Evolutionary conservation across 1,284 basidiomycete species (phyloP), one percentile per base, ranked within the genome.

Genomic region (Heterobasidion irregulare): DNA sequence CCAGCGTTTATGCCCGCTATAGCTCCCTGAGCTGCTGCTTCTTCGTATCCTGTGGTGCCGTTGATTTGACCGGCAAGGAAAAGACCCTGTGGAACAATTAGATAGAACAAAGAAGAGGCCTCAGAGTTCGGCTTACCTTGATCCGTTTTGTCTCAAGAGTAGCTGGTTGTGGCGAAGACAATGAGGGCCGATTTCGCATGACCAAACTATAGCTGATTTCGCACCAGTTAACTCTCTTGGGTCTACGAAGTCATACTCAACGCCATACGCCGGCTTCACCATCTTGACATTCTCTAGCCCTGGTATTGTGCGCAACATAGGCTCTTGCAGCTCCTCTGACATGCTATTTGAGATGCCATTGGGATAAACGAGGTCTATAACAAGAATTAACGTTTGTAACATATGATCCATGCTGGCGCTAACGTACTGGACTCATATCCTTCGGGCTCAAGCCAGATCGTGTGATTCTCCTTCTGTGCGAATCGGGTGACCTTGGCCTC

Each of bases 201-300:
- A 34, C n/a, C 33, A 9, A 50, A 35, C 16, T 6, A 54, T 16
- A 50, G 57, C 19, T 47, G 32, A 34, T 8, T 13, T 75, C 82
- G 59, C 59, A 89, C 89, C 73, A 34, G 72, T 74, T 43, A 95
- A 75, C 62, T 94, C 92, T 41, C 89, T 75, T 6, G 93, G 86
- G 69, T 95, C 92, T n/a, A 95, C 78, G 64, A 92, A 86, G 63
- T 95, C 93, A 62, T 95, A 96, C 66, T 96, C 92, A 38, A 96
- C 92, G 1, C 93, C 93, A 70, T 95, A 96, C 0, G 92, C 93
- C 0, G 92, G 91, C 60, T 78, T 75, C 2, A 90, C 77, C 75
- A 95, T 87, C 63, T 85, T 79, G 9, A 86, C 92, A 26, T 86
- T 83, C 70, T 94, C 91, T 19, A 96, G 72, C 0, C 93, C 92